phyloP scores from a whole-genome alignment of 352 stramenopile genomes.

The Globisporangium polare region DNA sequence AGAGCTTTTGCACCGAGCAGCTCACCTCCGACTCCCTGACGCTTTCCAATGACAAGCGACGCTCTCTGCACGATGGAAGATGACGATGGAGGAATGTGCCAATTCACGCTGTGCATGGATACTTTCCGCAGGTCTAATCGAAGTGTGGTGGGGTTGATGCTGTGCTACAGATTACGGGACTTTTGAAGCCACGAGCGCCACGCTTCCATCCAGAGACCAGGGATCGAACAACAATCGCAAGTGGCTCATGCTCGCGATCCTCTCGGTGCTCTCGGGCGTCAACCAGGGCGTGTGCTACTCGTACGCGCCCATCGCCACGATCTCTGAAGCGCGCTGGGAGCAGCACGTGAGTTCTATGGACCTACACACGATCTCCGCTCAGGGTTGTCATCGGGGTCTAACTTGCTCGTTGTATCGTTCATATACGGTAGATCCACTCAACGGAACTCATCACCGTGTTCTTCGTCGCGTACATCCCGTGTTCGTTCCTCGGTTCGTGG shows the following conservation, averaged over 20 bases:
- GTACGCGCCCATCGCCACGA: slow-evolving; percentile 68
- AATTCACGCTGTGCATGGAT: too few species aligned
- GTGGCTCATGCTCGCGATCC: slow-evolving; percentile 64
- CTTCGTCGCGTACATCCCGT: slow-evolving; percentile 74
- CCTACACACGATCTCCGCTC: neutral
- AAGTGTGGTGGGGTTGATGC: neutral
- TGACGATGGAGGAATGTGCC: neutral
- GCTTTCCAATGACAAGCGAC: neutral
- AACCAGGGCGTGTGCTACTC: slow-evolving; percentile 80
- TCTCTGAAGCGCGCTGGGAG: slow-evolving; percentile 54
- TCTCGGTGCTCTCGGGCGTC: slow-evolving; percentile 56
- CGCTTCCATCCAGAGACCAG: neutral
- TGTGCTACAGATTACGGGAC: slow-evolving; percentile 1
- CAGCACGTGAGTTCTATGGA: slow-evolving; percentile 34
- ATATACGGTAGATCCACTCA: slow-evolving; percentile 61
- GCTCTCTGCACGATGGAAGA: neutral
- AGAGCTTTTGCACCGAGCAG: neutral
- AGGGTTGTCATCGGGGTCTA: too few species aligned
- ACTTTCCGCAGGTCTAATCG: neutral
- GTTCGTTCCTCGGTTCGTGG: slow-evolving; percentile 76
- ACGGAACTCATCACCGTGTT: slow-evolving; percentile 72
- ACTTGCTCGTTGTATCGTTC: too few species aligned
- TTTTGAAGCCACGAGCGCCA: neutral
- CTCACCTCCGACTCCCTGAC: neutral
- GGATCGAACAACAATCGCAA: slow-evolving; percentile 26